phyloP scores from a whole-genome alignment of 371 early-diverging fungal species.

The Mucor lusitanicus region DNA sequence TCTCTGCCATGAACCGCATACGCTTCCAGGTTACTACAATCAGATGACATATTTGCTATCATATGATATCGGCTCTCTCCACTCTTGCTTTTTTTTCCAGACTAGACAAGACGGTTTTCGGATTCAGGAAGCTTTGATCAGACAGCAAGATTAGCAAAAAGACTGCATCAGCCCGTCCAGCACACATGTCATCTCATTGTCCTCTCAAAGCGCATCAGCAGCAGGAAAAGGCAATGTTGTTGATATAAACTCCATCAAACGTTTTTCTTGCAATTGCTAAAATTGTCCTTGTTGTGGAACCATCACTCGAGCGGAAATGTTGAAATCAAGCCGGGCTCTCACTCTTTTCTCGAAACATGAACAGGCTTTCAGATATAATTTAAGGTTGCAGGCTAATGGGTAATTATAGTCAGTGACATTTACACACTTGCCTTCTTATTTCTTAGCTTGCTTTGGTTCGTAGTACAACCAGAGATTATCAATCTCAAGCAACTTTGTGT shows the following conservation, averaged over 20 bases:
- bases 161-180: not conserved
- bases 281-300: not conserved
- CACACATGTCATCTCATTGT: not conserved
- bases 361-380: not conserved
- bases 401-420: not conserved
- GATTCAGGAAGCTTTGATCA: too few relatives aligned
- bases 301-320: not conserved
- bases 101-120: not conserved
- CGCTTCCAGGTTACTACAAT: not conserved
- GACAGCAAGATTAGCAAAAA: too few relatives aligned
- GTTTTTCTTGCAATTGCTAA: not conserved
- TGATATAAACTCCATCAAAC: conserved; percentile 12
- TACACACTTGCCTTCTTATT: too few relatives aligned
- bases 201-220: not conserved
- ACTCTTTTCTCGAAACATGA: not conserved
- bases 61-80: not conserved
- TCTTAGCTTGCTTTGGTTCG: not conserved
- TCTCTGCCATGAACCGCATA: not conserved
- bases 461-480: not conserved
- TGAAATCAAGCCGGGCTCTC: not conserved
- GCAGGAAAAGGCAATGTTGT: not conserved
- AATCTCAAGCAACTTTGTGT: not conserved
- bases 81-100: not conserved
- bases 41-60: conserved; percentile 1
- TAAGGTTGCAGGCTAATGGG: not conserved